Conservation (phyloP, 2,329 filamentous ascomycete genomes). For the Diaporthe citri region DNA sequence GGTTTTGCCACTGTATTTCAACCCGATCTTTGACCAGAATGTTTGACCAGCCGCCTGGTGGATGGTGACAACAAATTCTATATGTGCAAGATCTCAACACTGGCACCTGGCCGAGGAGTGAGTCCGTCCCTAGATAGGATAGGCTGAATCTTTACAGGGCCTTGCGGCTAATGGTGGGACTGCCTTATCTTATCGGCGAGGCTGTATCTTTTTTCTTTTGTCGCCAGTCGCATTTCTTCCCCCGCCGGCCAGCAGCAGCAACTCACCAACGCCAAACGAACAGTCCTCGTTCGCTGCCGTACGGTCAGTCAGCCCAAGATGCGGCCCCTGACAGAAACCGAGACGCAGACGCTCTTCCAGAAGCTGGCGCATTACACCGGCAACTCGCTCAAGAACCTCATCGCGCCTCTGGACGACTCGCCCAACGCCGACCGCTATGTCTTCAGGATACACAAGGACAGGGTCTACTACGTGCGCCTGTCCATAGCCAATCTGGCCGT, state of each 20-base stretch:
- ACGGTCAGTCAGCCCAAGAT: conserved; percentile 60
- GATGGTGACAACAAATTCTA: not conserved
- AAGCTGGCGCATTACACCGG: conserved; percentile 97
- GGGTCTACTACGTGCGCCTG: conserved; percentile 93
- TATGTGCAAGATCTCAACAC: not conserved
- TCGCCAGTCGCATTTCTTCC: not conserved
- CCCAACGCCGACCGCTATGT: conserved; percentile 82
- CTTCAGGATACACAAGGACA: conserved; percentile 84
- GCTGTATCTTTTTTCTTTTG: conserved; percentile 30
- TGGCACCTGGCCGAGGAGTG: not conserved
- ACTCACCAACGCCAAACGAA: not conserved
- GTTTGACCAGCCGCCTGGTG: no score
- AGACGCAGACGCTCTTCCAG: conserved; percentile 86
- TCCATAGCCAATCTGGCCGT: conserved; percentile 93
- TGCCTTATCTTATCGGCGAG: conserved; percentile 34
- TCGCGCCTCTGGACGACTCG: conserved; percentile 77
- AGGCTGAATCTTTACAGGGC: not conserved
- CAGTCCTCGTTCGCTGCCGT: not conserved
- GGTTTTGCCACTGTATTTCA: not conserved
- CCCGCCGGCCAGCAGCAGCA: not conserved
- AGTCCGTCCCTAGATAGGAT: not conserved
- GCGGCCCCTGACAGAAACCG: conserved; percentile 84
- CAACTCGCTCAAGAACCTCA: conserved; percentile 85
- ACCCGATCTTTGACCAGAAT: not conserved
- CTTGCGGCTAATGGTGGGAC: conserved; percentile 24